Evolutionary conservation across 129 eudicot species (phyloP).

Genomic region (Gnaphalium uliginosum): DNA sequence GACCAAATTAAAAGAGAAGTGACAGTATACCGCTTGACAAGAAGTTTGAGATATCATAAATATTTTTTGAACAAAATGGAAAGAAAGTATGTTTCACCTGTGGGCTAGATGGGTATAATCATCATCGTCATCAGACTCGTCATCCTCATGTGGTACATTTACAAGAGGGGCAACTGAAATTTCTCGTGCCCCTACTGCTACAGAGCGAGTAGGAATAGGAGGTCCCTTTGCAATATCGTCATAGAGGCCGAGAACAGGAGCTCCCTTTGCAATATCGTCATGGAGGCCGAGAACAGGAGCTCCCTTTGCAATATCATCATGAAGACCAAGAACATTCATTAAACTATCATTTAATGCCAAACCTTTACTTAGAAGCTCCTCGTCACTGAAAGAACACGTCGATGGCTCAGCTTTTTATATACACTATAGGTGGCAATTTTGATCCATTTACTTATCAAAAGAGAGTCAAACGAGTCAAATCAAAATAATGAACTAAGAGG

Average conservation of each 20-base stretch:
- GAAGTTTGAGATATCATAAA: background rate
- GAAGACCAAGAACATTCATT: slow-evolving; percentile 12
- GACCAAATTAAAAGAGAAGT: background rate
- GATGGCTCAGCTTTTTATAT: background rate
- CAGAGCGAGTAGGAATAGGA: background rate
- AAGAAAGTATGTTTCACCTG: background rate
- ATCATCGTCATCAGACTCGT: slow-evolving; percentile 19
- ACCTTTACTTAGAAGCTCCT: slow-evolving; percentile 18
- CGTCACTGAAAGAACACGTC: slow-evolving; percentile 6
- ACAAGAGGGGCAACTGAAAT: slow-evolving; percentile 12
- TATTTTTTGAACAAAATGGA: background rate
- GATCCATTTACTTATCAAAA: background rate
- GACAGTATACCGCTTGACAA: background rate
- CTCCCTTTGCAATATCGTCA: slow-evolving; percentile 9
- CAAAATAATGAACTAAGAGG: background rate
- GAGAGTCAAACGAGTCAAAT: background rate
- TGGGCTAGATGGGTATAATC: slow-evolving; percentile 15
- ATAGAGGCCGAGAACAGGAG: background rate
- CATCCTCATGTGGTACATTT: slow-evolving; percentile 12
- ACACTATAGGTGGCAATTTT: background rate
- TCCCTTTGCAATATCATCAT: slow-evolving; percentile 12
- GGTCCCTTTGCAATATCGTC: slow-evolving; percentile 2
- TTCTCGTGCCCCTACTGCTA: background rate
- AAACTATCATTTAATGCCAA: slow-evolving; percentile 21
- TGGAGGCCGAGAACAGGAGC: background rate